phyloP scores from a whole-genome alignment of 2,329 filamentous ascomycete species.

The Colletotrichum tofieldiae region DNA sequence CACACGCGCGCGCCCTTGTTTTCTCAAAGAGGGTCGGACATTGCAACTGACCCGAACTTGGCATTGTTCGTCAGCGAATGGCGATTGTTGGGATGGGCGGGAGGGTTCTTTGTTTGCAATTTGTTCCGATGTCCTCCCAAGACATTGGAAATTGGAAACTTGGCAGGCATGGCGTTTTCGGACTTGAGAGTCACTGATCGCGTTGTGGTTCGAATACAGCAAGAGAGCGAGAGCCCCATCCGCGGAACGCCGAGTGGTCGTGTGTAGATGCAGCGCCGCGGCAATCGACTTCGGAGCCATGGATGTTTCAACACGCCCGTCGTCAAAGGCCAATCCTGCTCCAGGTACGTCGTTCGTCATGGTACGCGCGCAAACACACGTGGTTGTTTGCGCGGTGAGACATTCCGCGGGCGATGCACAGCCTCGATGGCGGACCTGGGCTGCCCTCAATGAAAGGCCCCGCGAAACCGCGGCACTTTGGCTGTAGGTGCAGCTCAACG shows the following conservation, averaged over 20 bases:
- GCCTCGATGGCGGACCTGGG: background rate
- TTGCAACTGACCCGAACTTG: background rate
- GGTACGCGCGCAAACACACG: background rate
- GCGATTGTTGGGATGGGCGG: background rate
- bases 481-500: background rate
- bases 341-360: background rate
- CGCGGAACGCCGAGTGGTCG: background rate
- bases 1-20: no score
- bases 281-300: background rate
- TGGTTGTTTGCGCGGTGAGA: background rate
- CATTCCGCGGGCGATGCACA: constrained; percentile 5
- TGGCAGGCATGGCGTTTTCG: background rate
- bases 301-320: background rate
- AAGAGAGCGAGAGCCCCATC: background rate
- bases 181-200: background rate
- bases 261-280: background rate
- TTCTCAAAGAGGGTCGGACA: background rate
- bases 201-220: background rate
- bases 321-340: background rate
- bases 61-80: background rate
- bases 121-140: background rate
- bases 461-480: background rate
- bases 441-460: background rate
- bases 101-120: background rate
- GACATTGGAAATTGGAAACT: background rate